Evolutionary conservation across 176 grass and related monocot species (phyloP), one percentile per base, ranked within the genome.

Genomic region (Triticum dicoccoides): DNA sequence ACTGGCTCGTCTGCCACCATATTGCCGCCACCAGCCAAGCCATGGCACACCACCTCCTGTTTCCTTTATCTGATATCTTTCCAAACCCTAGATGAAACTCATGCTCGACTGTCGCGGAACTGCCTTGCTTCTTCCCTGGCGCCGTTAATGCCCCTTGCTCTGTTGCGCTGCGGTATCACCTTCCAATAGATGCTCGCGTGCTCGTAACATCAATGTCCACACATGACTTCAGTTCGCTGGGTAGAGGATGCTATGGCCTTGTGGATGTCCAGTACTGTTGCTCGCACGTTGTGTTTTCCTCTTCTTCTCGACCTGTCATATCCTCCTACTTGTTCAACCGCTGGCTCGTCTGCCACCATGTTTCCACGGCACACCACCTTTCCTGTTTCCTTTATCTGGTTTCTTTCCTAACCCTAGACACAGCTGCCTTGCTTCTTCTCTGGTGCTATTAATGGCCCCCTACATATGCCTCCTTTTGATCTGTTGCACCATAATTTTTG

Each of bases 281-380:
- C 25, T 75, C 8, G 13, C 32, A 71, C 23, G 51, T 15, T 8
- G 21, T 73, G 51, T 59, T 73, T 25, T 83, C 35, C n/a, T 59
- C 37, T 83, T 72, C 12, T 69, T 73, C 81, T 83, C 67, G 21
- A 17, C n/a, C 20, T 72, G 8, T n/a, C 32, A 58, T 83, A 52
- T 47, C 71, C 71, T 71, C 37, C 18, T 59, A 39, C 33, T 61
- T 61, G 32, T 34, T 39, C 8, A 23, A 5, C 78, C 1, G 11
- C 73, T 33, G 79, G 38, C 61, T 42, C 23, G 44, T 76, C 13
- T 52, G 73, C 44, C 44, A 32, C 25, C 45, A 3, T 9, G 41
- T 47, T 11, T 1, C 61, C 23, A 80, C 14, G 23, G n/a, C 5
- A 14, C 37, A 20, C 78, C 12, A 2, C 35, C 24, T 65, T 64